These are phyloP conservation scores for Zizania palustris DNA, from an alignment of 202 grass and related monocot species.

Conservation along the genomic window DNA sequence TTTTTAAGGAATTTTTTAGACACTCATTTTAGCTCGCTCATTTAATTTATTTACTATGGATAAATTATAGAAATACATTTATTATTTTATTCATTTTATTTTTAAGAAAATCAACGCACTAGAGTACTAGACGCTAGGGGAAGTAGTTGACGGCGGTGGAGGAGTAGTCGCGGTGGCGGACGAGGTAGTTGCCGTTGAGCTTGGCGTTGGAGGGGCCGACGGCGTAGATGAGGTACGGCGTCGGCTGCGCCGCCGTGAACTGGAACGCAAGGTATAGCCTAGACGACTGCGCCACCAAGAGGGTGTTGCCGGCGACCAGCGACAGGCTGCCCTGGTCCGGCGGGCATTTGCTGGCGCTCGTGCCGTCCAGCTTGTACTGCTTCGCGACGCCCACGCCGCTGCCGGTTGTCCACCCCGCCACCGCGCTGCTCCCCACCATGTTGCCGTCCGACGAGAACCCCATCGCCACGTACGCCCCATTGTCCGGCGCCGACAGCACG, in stretches of 20 bases:
- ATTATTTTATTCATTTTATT: no score
- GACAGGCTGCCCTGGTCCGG: conserved; percentile 63
- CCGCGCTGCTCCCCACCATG: conserved; percentile 69
- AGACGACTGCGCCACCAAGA: conserved; percentile 46
- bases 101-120: no score
- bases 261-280: conserved; percentile 77
- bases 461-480: conserved; percentile 50
- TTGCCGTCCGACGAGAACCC: conserved; percentile 63
- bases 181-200: conserved; percentile 36
- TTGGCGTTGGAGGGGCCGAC: conserved; percentile 52
- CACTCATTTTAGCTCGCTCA: no score
- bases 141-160: conserved; percentile 50
- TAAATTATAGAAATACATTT: no score
- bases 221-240: conserved; percentile 61
- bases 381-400: conserved; percentile 50
- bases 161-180: conserved; percentile 36
- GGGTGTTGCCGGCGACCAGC: conserved; percentile 41
- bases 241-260: conserved; percentile 30
- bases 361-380: conserved; percentile 62
- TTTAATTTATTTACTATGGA: no score
- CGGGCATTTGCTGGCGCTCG: conserved; percentile 46
- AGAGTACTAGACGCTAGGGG: no score
- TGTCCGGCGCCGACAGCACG: conserved; percentile 66
- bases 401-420: conserved; percentile 59
- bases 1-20: no score